These are phyloP conservation scores for Tilletia caries DNA, from an alignment of 1,284 basidiomycete genomes.

Conservation along the genomic window DNA sequence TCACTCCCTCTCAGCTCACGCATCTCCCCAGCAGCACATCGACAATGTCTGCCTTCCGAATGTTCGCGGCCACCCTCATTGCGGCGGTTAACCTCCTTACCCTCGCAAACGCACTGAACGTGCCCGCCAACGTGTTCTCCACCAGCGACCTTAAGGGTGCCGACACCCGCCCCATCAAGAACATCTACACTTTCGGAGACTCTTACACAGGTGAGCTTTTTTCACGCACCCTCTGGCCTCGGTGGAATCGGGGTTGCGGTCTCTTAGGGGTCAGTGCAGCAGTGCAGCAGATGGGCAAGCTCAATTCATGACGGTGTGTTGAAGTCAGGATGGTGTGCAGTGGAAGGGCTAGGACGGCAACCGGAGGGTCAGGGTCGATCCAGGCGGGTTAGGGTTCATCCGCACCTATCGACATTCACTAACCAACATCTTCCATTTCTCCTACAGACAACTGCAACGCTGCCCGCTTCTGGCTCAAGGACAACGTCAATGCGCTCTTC, in stretches of 20 bases:
- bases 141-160: background rate
- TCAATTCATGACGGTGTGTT: no score
- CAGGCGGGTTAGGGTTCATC: no score
- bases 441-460: slow-evolving; percentile 8
- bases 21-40: no score
- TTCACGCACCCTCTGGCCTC: background rate
- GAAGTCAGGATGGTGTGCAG: no score
- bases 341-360: no score
- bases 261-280: no score
- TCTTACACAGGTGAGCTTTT: background rate
- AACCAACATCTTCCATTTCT: no score
- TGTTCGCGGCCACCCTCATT: background rate
- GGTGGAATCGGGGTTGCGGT: no score
- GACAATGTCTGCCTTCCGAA: background rate
- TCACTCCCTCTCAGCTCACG: no score
- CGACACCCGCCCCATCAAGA: slow-evolving; percentile 8
- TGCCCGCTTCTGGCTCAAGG: background rate
- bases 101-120: background rate
- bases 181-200: slow-evolving; percentile 10
- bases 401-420: no score
- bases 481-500: background rate
- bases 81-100: background rate
- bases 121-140: background rate
- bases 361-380: no score
- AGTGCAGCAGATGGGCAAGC: no score